Base-by-base conservation (phyloP, 441 rosid genomes). In the Adansonia madagascariensis region DNA sequence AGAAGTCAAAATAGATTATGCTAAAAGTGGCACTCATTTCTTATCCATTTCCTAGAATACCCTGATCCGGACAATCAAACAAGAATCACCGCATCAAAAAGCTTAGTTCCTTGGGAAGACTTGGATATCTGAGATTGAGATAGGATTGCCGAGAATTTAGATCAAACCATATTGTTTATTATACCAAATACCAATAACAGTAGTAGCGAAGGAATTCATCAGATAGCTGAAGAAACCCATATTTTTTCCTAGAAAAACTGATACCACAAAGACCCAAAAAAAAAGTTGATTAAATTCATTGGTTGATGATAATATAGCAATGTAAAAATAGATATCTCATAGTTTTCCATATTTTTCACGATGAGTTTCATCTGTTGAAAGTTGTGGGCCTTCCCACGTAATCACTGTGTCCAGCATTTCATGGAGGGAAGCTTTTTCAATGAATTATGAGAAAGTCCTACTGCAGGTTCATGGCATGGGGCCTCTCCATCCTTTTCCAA, bases 41-140 rank as follows among this genome's bases (percentile, higher is more conserved):
- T 80, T 68, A 83, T 83, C 83, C 78, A 73, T 78, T 65, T 79
- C 84, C 85, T 81, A 80, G 62, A 84, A 82, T 81, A 63, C 61
- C 39, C 81, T 41, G 79, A 78, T 39, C 62, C 71, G n/a, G 71
- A 31, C 63, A 79, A 68, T 57, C 71, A 78, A 82, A 64, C 79
- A 62, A 63, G 69, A 73, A 64, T 49, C 66, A 60, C 77, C 49
- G 72, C 80, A 79, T 77, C 78, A 75, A 31, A 82, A 64, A 75
- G 61, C 49, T 78, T 60, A 74, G 44, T 14, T 57, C 80, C 73
- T 46, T 68, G 76, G 83, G 80, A 76, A 79, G 35, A 27, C 59
- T 77, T 71, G 78, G 14, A 59, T 47, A 31, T 53, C 8, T 71
- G n/a, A 56, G 72, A 70, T 56, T 74, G 82, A 77, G 82, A 61